These are phyloP conservation scores for Amanita molliuscula DNA, from an alignment of 768 basidiomycete species.

Conservation along the genomic window DNA sequence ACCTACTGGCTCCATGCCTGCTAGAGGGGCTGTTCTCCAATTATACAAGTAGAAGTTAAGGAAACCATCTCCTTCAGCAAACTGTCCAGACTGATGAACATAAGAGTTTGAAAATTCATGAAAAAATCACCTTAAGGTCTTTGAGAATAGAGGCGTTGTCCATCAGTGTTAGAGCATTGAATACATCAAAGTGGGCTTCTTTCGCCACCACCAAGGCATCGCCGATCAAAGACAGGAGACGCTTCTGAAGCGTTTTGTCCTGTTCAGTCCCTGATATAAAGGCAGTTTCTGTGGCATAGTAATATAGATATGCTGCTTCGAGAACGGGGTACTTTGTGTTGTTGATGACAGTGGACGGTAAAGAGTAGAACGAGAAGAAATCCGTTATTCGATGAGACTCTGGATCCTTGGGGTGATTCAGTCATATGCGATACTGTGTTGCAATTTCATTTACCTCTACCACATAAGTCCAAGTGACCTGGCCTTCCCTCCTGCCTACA, in stretches of 20 bases:
- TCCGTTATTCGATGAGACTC: slow-evolving; percentile 80
- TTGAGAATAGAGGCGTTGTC: slow-evolving; percentile 80
- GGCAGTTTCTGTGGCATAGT: slow-evolving; percentile 80
- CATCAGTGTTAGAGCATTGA: slow-evolving; percentile 93
- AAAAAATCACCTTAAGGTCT: slow-evolving; percentile 62
- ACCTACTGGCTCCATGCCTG: slow-evolving; percentile 52
- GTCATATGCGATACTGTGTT: neutral
- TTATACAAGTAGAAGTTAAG: slow-evolving; percentile 94
- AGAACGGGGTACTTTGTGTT: slow-evolving; percentile 61
- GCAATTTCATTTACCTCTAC: slow-evolving; percentile 56
- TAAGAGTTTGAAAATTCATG: neutral
- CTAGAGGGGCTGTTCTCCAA: slow-evolving; percentile 77
- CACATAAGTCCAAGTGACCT: slow-evolving; percentile 95
- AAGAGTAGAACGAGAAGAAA: slow-evolving; percentile 93
- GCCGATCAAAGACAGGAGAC: slow-evolving; percentile 60
- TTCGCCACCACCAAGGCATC: slow-evolving; percentile 80
- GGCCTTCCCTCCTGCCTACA: slow-evolving; percentile 49
- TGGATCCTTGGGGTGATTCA: slow-evolving; percentile 50
- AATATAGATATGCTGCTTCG: slow-evolving; percentile 92
- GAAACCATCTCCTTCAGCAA: slow-evolving; percentile 86
- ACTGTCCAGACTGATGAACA: slow-evolving; percentile 34
- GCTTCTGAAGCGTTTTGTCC: slow-evolving; percentile 51
- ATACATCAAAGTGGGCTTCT: slow-evolving; percentile 86
- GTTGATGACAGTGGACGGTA: slow-evolving; percentile 88
- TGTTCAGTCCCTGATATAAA: slow-evolving; percentile 53